Conservation (phyloP, 768 basidiomycete species). For the Pleurotus tuber-regium region DNA sequence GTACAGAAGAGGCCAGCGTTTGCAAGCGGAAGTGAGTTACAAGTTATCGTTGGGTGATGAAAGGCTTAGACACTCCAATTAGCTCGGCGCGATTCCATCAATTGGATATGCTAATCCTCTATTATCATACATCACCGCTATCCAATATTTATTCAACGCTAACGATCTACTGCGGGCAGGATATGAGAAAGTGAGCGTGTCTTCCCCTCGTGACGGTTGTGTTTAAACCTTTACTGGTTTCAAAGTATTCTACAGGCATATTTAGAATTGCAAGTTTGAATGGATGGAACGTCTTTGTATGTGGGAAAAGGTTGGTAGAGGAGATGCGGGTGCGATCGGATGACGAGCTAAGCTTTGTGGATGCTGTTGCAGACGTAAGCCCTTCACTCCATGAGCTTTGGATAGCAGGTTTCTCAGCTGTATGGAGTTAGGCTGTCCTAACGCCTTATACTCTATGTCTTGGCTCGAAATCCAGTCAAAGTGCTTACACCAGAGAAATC, state of each 20-base stretch:
- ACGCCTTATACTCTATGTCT: constrained; percentile 9
- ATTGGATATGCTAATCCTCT: constrained; percentile 18
- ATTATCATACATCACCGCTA: constrained; percentile 22
- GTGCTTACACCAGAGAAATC: constrained; percentile 2
- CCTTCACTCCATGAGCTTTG: no score
- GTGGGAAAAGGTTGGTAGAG: constrained; percentile 17
- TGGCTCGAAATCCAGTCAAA: not conserved
- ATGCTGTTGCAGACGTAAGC: constrained; percentile 14
- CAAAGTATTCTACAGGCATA: constrained; percentile 15
- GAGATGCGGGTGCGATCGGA: constrained; percentile 19
- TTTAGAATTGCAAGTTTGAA: constrained; percentile 27
- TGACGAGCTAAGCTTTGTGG: constrained; percentile 10
- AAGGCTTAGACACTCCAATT: not conserved
- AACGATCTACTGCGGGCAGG: constrained; percentile 15
- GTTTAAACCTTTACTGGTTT: constrained; percentile 13
- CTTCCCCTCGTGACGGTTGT: constrained; percentile 13
- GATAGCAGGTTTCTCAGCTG: no score
- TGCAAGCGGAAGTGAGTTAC: not conserved
- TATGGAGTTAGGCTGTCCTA: constrained; percentile 1
- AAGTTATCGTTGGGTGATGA: not conserved
- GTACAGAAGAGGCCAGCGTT: not conserved
- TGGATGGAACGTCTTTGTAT: constrained; percentile 22
- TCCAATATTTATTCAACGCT: constrained; percentile 16
- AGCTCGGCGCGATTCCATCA: constrained; percentile 27
- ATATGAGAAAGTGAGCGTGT: constrained; percentile 20